Conservation (phyloP, 768 basidiomycete genomes). For the Saitozyma podzolica region DNA sequence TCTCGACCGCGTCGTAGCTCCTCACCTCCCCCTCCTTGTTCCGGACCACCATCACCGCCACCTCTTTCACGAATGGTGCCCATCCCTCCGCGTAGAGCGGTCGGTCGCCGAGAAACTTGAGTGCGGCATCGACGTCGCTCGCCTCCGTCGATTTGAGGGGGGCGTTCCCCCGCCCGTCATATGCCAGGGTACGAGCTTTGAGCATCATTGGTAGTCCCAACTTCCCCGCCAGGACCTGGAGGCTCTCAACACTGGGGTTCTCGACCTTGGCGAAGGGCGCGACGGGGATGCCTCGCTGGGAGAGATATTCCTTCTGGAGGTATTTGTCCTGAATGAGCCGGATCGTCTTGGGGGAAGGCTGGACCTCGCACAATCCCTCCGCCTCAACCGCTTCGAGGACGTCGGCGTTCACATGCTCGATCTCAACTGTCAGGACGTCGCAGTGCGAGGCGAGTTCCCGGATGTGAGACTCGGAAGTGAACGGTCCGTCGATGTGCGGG, state of each 20-base stretch:
- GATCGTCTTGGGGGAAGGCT: constrained; percentile 78
- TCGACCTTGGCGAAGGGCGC: constrained; percentile 65
- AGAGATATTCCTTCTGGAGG: constrained; percentile 65
- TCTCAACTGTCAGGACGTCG: constrained; percentile 90
- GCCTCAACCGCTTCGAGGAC: constrained; percentile 60
- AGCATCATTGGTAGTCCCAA: constrained; percentile 91
- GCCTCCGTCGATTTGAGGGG: constrained; percentile 64
- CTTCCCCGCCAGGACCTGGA: constrained; percentile 49
- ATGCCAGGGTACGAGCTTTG: constrained; percentile 90
- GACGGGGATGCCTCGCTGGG: constrained; percentile 59
- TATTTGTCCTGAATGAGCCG: constrained; percentile 78
- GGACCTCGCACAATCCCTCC: constrained; percentile 57
- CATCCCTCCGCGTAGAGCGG: constrained; percentile 92
- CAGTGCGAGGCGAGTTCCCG: constrained; percentile 73
- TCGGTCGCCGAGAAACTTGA: constrained; percentile 61
- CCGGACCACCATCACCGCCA: constrained; percentile 96
- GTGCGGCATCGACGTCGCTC: constrained; percentile 55
- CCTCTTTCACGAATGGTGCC: constrained; percentile 83
- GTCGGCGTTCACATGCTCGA: constrained; percentile 86
- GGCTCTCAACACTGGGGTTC: constrained; percentile 61
- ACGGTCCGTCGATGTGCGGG: constrained; percentile 82
- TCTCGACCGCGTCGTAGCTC: constrained; percentile 91
- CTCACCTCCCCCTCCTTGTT: constrained; percentile 68
- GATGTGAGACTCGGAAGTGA: constrained; percentile 76
- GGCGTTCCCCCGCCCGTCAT: constrained; percentile 93